phyloP scores from a whole-genome alignment of 2,329 filamentous ascomycete species.

The Chaetomiaceae sp. region DNA sequence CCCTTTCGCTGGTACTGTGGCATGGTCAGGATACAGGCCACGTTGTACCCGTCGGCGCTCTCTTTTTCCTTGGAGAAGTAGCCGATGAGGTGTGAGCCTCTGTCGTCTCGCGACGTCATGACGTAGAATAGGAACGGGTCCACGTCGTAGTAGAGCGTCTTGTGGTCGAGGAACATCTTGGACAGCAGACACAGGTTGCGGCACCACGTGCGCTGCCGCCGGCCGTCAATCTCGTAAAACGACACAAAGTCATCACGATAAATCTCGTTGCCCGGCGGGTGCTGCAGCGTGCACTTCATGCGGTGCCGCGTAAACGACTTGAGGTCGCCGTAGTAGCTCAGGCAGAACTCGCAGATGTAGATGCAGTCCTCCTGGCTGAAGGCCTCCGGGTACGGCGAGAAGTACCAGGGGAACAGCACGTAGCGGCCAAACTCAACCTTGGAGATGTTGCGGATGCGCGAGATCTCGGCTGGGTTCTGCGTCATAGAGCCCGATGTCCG shows the following conservation, averaged over 20 bases:
- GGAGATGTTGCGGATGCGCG: conserved; percentile 89
- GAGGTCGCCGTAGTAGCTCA: conserved; percentile 81
- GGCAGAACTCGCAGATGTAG: conserved; percentile 96
- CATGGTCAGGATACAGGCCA: conserved; percentile 94
- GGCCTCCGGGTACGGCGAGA: conserved; percentile 88
- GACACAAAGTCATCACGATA: conserved; percentile 92
- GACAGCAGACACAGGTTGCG: conserved; percentile 90
- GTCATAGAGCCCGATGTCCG: conserved; percentile 97
- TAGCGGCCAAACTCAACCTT: conserved; percentile 90
- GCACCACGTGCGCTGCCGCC: conserved; percentile 92
- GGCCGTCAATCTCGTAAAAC: conserved; percentile 95
- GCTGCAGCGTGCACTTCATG: conserved; percentile 81
- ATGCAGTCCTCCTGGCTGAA: conserved; percentile 87
- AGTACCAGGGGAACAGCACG: conserved; percentile 97
- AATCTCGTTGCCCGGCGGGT: conserved; percentile 96
- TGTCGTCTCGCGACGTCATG: conserved; percentile 85
- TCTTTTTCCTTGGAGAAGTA: conserved; percentile 99
- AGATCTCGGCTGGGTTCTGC: conserved; percentile 95
- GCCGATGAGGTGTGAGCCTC: conserved; percentile 94
- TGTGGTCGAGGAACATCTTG: conserved; percentile 96
- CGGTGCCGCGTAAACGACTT: conserved; percentile 83
- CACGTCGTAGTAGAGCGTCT: conserved; percentile 99
- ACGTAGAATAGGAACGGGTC: conserved; percentile 98
- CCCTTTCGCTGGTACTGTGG: conserved; percentile 96
- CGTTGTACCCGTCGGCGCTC: conserved; percentile 92